Base-by-base conservation (phyloP, 495 filamentous ascomycete species). In the Hypoxylon rickii region DNA sequence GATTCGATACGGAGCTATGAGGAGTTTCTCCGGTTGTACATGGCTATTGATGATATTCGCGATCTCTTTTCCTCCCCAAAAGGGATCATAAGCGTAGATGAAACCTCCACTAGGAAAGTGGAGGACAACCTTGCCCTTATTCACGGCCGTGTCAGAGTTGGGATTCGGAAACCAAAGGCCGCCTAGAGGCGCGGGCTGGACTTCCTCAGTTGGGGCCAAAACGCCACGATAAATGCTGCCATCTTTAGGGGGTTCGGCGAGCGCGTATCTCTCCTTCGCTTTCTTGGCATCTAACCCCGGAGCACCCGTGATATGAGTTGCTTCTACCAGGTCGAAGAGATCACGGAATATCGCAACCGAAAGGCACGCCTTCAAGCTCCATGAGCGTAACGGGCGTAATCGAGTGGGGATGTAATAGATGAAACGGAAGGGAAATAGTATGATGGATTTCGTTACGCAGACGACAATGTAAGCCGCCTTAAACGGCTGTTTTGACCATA, bases 101-200 rank as follows among this genome's bases (percentile, higher is more conserved):
- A 64, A 64, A 0, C 32, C 61, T 7, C 61, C 61, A 19, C 55
- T 51, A 4, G 61, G 31, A 15, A 64, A 44, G 10, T 60, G 46
- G 0, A 64, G 31, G 10, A 55, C 39, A 0, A 64, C 51, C 13
- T 56, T 64, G 31, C 10, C 46, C 18, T 32, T 2, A 13, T 18
- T 19, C 4, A 21, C 18, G 8, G 8, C 31, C 13, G 36, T 4
- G 19, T 4, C 24, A 10, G 5, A 4, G 4, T 4, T 4, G 15
- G 36, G 45, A 1, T 10, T 33, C 0, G 45, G 54, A 18, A 18
- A 38, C 46, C 54, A 58, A 4, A 51, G 0, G 3, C 16, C 40
- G 7, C 45, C 45, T 0, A 58, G 45, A 2, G 46, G 39, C 5
- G 22, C 40, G 1, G 54, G 54, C 2, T 33, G 31, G 1, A 17